phyloP scores from a whole-genome alignment of 176 grass and related monocot species.

The Eleusine indica region DNA sequence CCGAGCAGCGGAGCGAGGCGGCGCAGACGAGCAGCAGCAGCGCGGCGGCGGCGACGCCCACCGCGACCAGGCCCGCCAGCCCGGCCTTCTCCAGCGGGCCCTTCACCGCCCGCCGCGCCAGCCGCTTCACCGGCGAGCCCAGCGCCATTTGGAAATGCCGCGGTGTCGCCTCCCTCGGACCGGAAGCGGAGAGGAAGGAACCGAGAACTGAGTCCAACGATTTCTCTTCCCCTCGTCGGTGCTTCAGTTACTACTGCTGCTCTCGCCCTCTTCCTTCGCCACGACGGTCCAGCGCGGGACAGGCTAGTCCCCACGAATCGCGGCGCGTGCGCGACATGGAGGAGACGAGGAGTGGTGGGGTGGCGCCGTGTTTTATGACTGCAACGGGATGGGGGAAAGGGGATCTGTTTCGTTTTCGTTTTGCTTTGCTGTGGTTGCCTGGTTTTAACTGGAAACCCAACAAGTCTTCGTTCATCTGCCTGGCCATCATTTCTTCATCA shows the following conservation, averaged over 20 bases:
- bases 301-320: not conserved
- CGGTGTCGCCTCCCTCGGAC: too few species aligned
- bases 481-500: not conserved
- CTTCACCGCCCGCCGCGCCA: conserved; percentile 13
- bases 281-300: not conserved
- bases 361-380: not conserved
- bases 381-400: not conserved
- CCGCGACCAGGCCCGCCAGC: not conserved
- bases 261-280: not conserved
- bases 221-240: not conserved
- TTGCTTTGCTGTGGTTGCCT: not conserved
- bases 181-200: not conserved
- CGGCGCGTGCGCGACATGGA: not conserved
- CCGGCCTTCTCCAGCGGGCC: conserved; percentile 28
- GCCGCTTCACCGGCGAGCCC: conserved; percentile 41
- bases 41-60: conserved; percentile 2
- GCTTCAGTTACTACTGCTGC: not conserved
- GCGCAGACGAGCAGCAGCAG: conserved; percentile 44
- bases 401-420: not conserved
- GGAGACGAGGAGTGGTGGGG: not conserved
- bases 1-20: conserved; percentile 34
- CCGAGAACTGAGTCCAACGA: not conserved
- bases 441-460: not conserved
- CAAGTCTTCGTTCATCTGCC: too few species aligned
- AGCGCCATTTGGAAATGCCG: not conserved